A percentile compares a stretch with the other conserved stretches of the same genome.
Conservation (phyloP, 139 green algal genomes). For the Chlorella sp. region DNA sequence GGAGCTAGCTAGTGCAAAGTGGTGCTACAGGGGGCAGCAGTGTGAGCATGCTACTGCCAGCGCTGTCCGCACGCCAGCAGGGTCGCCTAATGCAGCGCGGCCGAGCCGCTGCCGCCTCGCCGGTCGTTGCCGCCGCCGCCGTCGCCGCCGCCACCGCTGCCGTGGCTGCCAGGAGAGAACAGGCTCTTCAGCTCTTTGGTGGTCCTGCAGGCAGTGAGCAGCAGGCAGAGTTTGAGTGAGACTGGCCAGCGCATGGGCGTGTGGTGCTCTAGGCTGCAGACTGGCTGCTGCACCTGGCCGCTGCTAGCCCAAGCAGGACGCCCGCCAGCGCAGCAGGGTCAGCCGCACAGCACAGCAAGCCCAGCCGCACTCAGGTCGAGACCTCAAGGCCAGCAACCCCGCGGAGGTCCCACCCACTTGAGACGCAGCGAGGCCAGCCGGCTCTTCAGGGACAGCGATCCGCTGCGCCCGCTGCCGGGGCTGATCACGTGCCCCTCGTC, state of each 20-base stretch:
- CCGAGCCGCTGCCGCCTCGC: neutral
- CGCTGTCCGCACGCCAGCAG: too few species aligned
- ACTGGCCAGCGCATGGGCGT: neutral
- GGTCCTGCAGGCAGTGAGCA: neutral
- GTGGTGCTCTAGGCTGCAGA: too few species aligned
- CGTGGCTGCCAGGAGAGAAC: constrained; percentile 26
- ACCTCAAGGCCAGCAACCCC: neutral
- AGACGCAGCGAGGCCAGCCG: constrained; percentile 22
- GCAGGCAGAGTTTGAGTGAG: neutral
- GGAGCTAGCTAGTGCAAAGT: too few species aligned
- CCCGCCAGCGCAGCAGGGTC: neutral
- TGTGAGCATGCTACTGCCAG: too few species aligned
- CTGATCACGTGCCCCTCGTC: constrained; percentile 22
- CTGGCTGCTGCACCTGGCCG: too few species aligned
- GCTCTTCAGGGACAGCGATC: constrained; percentile 33
- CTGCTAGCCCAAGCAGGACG: too few species aligned
- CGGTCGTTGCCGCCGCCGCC: neutral
- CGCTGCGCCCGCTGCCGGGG: constrained; percentile 16
- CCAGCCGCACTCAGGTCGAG: too few species aligned
- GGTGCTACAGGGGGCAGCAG: too few species aligned
- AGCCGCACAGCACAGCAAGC: neutral
- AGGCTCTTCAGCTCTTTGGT: constrained; percentile 37
- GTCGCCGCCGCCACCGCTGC: neutral
- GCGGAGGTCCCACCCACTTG: neutral
- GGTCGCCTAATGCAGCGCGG: neutral